Evolutionary conservation across 139 green algal genomes (phyloP), one percentile per base, ranked within the genome.

Genomic region (Volvox reticuliferus): DNA sequence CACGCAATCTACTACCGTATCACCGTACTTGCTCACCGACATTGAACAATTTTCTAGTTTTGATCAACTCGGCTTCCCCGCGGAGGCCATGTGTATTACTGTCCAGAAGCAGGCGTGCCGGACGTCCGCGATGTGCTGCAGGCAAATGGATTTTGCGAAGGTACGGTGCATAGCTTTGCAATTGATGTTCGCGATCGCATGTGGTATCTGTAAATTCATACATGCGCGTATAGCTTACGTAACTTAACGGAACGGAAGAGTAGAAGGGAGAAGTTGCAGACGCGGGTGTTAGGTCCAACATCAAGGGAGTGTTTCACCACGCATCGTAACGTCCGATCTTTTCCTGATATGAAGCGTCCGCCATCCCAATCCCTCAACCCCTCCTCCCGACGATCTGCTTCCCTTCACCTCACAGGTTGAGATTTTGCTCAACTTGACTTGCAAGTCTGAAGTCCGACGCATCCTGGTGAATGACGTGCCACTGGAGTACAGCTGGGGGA

Each of bases 101-200:
- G 62, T 77, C 62, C 32, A 24, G 62, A 9, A 62, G 0, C 82
- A 87, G 82, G 21, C 12, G 1, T 82, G 76, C 76, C n/a, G 33
- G 12, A 1, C 1, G 22, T 16, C 36, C 18, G 78, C 78, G 78
- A 5, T 12, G 14, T 87, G 82, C 82, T 87, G 82, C 62, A 32
- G 30, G n/a, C n/a, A n/a, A n/a, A 87, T 87, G 82, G 82, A 87
- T 22, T 87, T 87, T n/a, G 17, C 82, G 12, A 87, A 87, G 82
- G 82, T 87, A 32, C 33, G 76, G 65, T 26, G 76, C 62, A 82
- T 32, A 19, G 33, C 71, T 37, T 55, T 9, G 44, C 44, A 55
- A 55, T 55, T 73, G 65, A 73, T 73, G 65, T 73, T 55, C 65
- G 12, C 16, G 65, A 73, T 73, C 65, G 65, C 24, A 73, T 55